phyloP scores from a whole-genome alignment of 768 basidiomycete genomes.

The Kwoniella europaea region DNA sequence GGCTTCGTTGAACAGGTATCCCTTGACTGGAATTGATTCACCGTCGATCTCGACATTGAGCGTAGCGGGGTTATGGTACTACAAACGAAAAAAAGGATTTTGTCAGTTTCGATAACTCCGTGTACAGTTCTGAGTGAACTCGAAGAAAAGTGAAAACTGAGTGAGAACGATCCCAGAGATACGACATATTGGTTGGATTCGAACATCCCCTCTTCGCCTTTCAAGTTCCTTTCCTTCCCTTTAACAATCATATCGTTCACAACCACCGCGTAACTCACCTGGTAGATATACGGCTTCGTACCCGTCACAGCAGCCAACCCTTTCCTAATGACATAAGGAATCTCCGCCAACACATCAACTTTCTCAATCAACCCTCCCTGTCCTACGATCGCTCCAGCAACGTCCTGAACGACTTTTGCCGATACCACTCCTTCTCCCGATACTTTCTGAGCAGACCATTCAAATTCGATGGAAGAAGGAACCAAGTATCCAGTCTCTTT shows the following conservation, averaged over 20 bases:
- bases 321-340: slow-evolving; percentile 88
- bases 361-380: slow-evolving; percentile 58
- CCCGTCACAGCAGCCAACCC: slow-evolving; percentile 91
- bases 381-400: slow-evolving; percentile 63
- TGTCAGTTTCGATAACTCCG: no score
- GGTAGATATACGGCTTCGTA: slow-evolving; percentile 92
- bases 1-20: slow-evolving; percentile 82
- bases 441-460: slow-evolving; percentile 77
- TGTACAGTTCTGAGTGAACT: no score
- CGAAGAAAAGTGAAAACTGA: no score
- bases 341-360: slow-evolving; percentile 92
- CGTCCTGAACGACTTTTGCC: slow-evolving; percentile 65
- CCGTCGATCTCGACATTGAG: slow-evolving; percentile 62
- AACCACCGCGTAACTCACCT: slow-evolving; percentile 63
- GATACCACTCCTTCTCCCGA: slow-evolving; percentile 37
- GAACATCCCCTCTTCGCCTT: background rate
- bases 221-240: background rate
- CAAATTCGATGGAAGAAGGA: slow-evolving; percentile 71
- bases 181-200: no score
- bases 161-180: no score
- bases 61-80: slow-evolving; percentile 69
- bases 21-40: slow-evolving; percentile 64
- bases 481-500: slow-evolving; percentile 78
- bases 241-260: background rate
- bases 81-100: background rate